These are phyloP conservation scores for Backusella liffmaniae DNA, from an alignment of 192 early-diverging fungal genomes.

Conservation along the genomic window DNA sequence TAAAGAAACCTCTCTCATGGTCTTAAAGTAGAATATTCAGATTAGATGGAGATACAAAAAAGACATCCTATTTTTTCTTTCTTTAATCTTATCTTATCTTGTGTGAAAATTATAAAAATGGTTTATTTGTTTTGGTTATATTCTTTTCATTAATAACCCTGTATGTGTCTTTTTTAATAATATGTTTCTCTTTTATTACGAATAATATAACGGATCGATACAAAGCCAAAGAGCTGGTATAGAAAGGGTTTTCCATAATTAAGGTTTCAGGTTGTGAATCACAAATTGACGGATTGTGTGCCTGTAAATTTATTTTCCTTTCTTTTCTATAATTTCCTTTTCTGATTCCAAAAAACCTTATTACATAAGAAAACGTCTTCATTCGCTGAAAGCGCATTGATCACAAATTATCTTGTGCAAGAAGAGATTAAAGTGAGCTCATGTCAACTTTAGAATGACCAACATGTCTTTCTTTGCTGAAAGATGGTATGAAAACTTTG, in stretches of 20 bases:
- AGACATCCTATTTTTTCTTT: neutral
- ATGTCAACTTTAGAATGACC: too few species aligned
- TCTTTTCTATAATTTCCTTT: neutral
- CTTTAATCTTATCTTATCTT: neutral
- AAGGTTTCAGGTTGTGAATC: neutral
- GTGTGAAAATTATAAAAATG: neutral
- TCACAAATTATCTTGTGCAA: neutral
- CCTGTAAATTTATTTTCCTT: neutral
- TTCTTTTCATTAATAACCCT: neutral
- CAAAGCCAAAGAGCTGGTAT: neutral
- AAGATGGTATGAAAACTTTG: too few species aligned
- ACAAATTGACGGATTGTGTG: neutral
- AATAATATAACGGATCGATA: neutral
- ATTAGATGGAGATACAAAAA: conserved; percentile 3
- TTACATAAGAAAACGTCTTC: neutral
- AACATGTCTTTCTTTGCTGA: too few species aligned
- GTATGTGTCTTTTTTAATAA: neutral
- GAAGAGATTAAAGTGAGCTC: too few species aligned
- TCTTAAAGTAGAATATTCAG: neutral
- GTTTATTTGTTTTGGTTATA: neutral
- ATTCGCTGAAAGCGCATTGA: neutral
- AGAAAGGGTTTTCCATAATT: neutral
- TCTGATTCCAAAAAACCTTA: neutral
- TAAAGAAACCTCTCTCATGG: neutral
- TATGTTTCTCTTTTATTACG: neutral